Base-by-base conservation (phyloP, 177 flowering plant species). In the Viscum album region DNA sequence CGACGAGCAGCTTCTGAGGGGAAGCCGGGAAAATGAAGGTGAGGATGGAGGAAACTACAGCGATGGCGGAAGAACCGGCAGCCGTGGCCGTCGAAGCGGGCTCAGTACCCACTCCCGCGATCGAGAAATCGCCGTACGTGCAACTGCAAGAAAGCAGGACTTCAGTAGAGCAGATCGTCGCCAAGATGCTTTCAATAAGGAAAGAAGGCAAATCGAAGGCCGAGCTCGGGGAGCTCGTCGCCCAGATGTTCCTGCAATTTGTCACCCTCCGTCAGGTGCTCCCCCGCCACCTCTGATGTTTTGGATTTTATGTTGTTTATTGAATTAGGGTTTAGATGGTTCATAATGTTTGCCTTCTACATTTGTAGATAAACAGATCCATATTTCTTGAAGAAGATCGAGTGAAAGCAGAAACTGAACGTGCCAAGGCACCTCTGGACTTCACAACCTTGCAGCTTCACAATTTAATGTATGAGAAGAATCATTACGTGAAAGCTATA, bases 341-440 rank as follows among this genome's bases (percentile, higher is more conserved):
- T 24, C 47, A 23, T 50, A 34, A 30, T 31, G 34, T 12, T 32
- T 11, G n/a, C 36, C 0, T 68, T 69, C 19, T 72, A 39, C 71
- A 70, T 6, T 21, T 24, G 64, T 77, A 95, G 99, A 87, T 81
- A 32, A 95, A 92, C 52, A 87, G 98, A 15, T 70, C 85, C 13
- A 92, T 95, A 58, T 79, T 95, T 82, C 76, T 90, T 12, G 90
- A 92, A 74, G 99, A 95, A 77, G 99, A 92, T 54, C 84, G 79
- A 19, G 85, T 86, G 50, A 95, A 92, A 71, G 81, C 86, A 8
- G 96, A 86, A 75, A 90, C 99, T 30, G 99, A 92, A 70, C 79
- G 80, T n/a, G 97, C 95, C n/a, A 95, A 92, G 74, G 86, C 90
- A 35, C 95, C 98, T 0, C 97, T 95, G 59, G 98, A 95, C 81